Base-by-base conservation (phyloP, 139 green algal species). In the Edaphochlamys debaryana region DNA sequence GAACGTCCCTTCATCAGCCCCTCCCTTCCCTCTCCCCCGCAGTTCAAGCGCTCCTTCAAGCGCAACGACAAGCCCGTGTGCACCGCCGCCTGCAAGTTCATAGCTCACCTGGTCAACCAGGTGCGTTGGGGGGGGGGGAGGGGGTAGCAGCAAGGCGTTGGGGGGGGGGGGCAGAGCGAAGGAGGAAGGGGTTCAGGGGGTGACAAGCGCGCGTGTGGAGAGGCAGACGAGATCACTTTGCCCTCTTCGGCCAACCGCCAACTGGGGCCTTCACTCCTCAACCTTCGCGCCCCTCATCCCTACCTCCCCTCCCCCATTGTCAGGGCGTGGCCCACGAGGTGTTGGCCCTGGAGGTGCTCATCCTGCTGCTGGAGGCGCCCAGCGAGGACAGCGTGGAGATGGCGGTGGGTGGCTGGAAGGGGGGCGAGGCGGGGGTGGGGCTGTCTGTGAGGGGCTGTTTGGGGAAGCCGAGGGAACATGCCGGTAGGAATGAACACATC, bases 21-120 rank as follows among this genome's bases (percentile, higher is more conserved):
- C 48, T 3, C 38, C 29, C 32, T 25, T 34, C 27, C 9, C 62
- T 37, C 75, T 38, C 40, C 7, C 30, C 70, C 29, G 19, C 94
- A 98, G 93, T 98, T 99, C 87, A 94, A 96, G 83, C 91, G 97
- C 20, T 94, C 96, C 0, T 99, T 96, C 90, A 94, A 93, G 86
- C 93, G 97, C 81, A 98, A 98, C 87, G 97, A 99, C 92, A 99
- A 99, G 91, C 89, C 94, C 2, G 92, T 98, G 52, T 96, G 91
- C 80, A 80, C 94, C 4, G 96, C 96, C 0, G 90, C 91, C 30
- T 89, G 91, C 63, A 95, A 92, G 79, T 98, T 99, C 87, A 89
- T 99, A 30, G 97, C 93, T 0, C 96, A 99, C 79, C 91, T 99
- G 42, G 91, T 96, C 80, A 99, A 99, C 89, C 97, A 99, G 90